A percentile compares a stretch with the other conserved stretches of the same genome.
These are phyloP conservation scores for Phytophthora nicotianae DNA, from an alignment of 352 stramenopile genomes.

Conservation along the genomic window DNA sequence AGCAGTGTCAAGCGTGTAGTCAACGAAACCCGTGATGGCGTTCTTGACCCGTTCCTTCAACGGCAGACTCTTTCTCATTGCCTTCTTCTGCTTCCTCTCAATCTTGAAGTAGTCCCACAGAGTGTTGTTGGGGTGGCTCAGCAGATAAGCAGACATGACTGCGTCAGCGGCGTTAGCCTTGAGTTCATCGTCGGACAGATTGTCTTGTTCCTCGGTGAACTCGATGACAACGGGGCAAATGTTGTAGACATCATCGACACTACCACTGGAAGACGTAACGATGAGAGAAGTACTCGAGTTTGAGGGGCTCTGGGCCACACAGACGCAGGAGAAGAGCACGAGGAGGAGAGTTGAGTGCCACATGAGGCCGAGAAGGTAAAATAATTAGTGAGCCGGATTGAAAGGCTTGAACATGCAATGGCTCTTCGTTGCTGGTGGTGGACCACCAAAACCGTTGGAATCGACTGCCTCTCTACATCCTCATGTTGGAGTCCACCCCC, in stretches of 20 bases:
- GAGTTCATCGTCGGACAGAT: constrained; percentile 17
- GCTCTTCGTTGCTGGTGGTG: too few species aligned
- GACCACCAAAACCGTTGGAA: too few species aligned
- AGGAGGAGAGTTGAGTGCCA: constrained; percentile 21
- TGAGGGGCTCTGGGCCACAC: constrained; percentile 10
- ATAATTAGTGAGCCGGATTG: constrained; percentile 13
- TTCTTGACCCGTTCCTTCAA: constrained; percentile 12
- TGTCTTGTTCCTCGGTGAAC: constrained; percentile 25
- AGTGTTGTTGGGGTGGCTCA: constrained; percentile 30
- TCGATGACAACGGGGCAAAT: constrained; percentile 29
- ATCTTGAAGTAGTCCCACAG: constrained; percentile 33
- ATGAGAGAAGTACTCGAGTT: not conserved
- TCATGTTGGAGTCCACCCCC: too few species aligned
- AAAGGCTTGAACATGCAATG: too few species aligned
- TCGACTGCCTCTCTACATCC: too few species aligned
- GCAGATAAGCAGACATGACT: constrained; percentile 27
- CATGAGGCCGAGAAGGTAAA: constrained; percentile 26
- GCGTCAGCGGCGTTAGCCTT: constrained; percentile 28
- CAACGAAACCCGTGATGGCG: constrained; percentile 8
- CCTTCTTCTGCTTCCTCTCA: constrained; percentile 20
- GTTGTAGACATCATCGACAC: constrained; percentile 27
- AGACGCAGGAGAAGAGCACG: constrained; percentile 19
- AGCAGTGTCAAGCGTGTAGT: constrained; percentile 21
- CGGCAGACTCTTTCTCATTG: constrained; percentile 20
- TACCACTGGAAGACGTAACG: constrained; percentile 5